phyloP scores from a whole-genome alignment of 2,329 filamentous ascomycete genomes.

The Xylaria sp. region DNA sequence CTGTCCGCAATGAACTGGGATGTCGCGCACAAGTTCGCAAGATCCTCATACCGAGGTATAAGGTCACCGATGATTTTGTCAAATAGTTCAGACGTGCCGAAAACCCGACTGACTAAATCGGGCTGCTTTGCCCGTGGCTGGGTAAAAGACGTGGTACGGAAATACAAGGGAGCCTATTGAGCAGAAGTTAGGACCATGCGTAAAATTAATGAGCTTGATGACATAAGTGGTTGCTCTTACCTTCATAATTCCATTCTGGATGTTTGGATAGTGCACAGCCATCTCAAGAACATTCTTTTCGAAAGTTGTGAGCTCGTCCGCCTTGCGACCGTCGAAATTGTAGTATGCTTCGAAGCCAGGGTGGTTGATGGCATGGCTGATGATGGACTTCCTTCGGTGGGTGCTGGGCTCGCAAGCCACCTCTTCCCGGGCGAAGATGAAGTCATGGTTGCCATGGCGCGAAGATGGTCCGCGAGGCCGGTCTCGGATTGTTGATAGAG shows the following conservation, averaged over 20 bases:
- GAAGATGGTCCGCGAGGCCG: background rate
- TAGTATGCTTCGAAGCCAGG: conserved; percentile 17
- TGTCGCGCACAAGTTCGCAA: conserved; percentile 41
- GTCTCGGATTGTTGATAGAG: background rate
- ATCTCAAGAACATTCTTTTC: conserved; percentile 29
- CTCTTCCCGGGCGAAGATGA: conserved; percentile 1
- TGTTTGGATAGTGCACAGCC: conserved; percentile 31
- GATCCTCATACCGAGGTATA: conserved; percentile 33
- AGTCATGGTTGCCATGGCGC: background rate
- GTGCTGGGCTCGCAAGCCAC: background rate
- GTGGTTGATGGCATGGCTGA: conserved; percentile 37
- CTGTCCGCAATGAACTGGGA: conserved; percentile 40
- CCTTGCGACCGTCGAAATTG: conserved; percentile 26
- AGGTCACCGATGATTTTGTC: conserved; percentile 33
- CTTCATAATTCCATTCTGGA: conserved; percentile 24
- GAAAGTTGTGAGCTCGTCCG: conserved; percentile 1
- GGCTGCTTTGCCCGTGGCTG: conserved; percentile 31
- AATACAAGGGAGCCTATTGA: conserved; percentile 27
- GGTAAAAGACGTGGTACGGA: conserved; percentile 22
- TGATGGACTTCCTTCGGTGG: background rate
- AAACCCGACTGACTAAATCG: conserved; percentile 18
- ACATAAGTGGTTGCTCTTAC: conserved; percentile 15
- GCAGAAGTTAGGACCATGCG: background rate
- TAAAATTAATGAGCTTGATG: background rate
- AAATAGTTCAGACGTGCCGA: conserved; percentile 39